These are phyloP conservation scores for Fusarium sp. DNA, from an alignment of 2,329 filamentous ascomycete species.

Conservation along the genomic window DNA sequence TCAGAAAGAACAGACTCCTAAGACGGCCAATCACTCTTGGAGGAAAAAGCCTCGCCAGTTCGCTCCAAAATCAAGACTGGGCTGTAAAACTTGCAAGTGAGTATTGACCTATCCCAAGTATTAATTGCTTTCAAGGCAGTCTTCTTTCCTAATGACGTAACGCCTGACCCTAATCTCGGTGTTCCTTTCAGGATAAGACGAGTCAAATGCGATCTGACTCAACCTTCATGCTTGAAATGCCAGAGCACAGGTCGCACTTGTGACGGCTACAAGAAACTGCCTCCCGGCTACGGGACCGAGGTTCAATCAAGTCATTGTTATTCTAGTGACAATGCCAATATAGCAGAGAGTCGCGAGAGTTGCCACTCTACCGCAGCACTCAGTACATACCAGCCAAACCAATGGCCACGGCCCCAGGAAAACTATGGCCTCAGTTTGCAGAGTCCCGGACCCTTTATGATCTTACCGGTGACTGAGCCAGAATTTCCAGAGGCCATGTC, in stretches of 20 bases:
- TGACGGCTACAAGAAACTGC: background rate
- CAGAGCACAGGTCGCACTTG: background rate
- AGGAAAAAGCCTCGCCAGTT: constrained; percentile 2
- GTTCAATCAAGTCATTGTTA: too few relatives aligned
- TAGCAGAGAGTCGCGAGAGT: background rate
- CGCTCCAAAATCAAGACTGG: constrained; percentile 1
- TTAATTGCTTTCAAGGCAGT: too few relatives aligned
- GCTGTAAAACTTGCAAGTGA: constrained; percentile 4
- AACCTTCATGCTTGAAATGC: background rate
- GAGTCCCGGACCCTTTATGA: background rate
- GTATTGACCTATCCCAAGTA: background rate
- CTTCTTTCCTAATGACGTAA: background rate
- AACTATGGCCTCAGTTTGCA: background rate
- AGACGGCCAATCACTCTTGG: background rate
- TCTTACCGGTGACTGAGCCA: background rate
- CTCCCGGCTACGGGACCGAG: background rate
- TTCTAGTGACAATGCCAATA: too few relatives aligned
- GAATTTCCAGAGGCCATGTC: background rate
- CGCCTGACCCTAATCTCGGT: background rate
- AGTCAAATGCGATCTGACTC: background rate
- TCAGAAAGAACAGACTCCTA: background rate
- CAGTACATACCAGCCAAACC: too few relatives aligned
- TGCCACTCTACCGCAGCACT: too few relatives aligned
- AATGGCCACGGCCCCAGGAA: too few relatives aligned
- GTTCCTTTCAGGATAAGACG: background rate